A percentile compares a stretch with the other conserved stretches of the same genome.
Evolutionary conservation across 768 basidiomycete species (phyloP).

Genomic region (Dioszegia crocea): DNA sequence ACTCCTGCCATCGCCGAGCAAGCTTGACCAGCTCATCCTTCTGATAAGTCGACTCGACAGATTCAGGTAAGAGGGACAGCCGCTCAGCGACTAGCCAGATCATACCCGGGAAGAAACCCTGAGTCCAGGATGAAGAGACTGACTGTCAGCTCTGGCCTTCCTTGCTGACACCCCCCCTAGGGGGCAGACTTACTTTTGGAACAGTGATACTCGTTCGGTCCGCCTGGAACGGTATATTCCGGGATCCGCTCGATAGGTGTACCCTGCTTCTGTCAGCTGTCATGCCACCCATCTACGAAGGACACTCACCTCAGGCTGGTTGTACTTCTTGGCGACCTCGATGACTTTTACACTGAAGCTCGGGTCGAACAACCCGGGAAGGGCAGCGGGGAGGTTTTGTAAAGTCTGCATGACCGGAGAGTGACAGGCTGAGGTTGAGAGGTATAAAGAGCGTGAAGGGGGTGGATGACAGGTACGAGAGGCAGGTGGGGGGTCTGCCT

Average conservation of each 20-base stretch:
- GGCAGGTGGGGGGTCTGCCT: no score
- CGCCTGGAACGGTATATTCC: slow-evolving; percentile 35
- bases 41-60: slow-evolving; percentile 16
- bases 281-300: not conserved
- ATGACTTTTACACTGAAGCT: slow-evolving; percentile 33
- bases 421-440: not conserved
- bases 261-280: slow-evolving; percentile 21
- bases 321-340: slow-evolving; percentile 41
- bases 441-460: no score
- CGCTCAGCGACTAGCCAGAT: slow-evolving; percentile 41
- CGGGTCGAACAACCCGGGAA: slow-evolving; percentile 24
- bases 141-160: not conserved
- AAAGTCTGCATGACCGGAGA: not conserved
- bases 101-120: slow-evolving; percentile 39
- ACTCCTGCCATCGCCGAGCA: slow-evolving; percentile 31
- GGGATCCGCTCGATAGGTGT: slow-evolving; percentile 22
- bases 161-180: no score
- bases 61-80: slow-evolving; percentile 11
- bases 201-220: slow-evolving; percentile 36
- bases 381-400: not conserved
- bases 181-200: slow-evolving; percentile 20
- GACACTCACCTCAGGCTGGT: slow-evolving; percentile 27
- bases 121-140: slow-evolving; percentile 35
- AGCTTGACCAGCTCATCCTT: slow-evolving; percentile 26
- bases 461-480: no score